phyloP scores from a whole-genome alignment of 129 eudicot genomes.

The Dittrichia graveolens region DNA sequence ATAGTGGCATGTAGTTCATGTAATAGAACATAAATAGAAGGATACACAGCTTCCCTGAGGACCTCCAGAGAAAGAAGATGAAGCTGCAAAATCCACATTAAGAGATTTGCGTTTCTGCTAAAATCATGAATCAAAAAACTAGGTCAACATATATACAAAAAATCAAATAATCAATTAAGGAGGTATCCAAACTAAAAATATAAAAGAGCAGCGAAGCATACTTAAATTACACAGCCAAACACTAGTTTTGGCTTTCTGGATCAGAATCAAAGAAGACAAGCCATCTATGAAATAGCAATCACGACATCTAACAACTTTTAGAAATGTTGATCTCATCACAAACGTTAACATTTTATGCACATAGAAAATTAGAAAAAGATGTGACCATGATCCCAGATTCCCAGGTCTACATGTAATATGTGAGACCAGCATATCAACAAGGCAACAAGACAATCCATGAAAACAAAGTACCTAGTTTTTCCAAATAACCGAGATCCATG shows the following conservation, averaged over 20 bases:
- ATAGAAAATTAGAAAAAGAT: background rate
- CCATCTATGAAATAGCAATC: slow-evolving; percentile 4
- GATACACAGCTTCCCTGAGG: slow-evolving; percentile 96
- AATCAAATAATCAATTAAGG: slow-evolving; percentile 2
- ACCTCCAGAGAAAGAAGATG: slow-evolving; percentile 96
- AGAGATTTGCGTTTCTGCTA: slow-evolving; percentile 55
- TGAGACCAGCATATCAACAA: slow-evolving; percentile 2
- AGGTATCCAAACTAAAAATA: slow-evolving; percentile 24
- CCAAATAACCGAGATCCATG: slow-evolving; percentile 10
- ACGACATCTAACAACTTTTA: background rate
- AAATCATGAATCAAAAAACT: slow-evolving; percentile 22
- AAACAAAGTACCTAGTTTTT: slow-evolving; percentile 16
- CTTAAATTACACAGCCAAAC: background rate
- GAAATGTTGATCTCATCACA: slow-evolving; percentile 5
- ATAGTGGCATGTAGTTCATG: slow-evolving; percentile 22
- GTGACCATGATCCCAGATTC: slow-evolving; percentile 6
- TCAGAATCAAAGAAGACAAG: background rate
- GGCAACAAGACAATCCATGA: slow-evolving; percentile 21
- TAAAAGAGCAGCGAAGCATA: background rate
- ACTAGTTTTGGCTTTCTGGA: background rate
- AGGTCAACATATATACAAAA: slow-evolving; percentile 8
- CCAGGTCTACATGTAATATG: slow-evolving; percentile 10
- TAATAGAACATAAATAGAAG: slow-evolving; percentile 39
- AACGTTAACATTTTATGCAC: background rate
- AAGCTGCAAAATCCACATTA: slow-evolving; percentile 62